Conservation (phyloP, 768 basidiomycete genomes). For the Amanita muscaria region DNA sequence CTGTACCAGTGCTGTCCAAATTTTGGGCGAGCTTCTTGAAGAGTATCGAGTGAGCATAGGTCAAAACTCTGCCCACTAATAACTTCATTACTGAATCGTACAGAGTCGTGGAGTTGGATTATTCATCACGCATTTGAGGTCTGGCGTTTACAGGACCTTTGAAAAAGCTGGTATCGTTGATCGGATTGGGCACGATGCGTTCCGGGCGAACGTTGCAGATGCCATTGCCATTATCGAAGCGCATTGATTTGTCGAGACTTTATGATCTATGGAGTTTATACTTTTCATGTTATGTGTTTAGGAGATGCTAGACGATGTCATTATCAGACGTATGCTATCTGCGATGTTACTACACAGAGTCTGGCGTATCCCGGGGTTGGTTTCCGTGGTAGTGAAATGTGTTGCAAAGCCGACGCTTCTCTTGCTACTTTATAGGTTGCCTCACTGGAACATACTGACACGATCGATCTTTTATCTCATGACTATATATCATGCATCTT, state of each 20-base stretch:
- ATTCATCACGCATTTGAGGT: conserved; percentile 42
- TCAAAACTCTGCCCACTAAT: not conserved
- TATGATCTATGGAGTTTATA: too few relatives aligned
- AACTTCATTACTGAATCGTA: conserved; percentile 1
- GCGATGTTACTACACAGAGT: too few relatives aligned
- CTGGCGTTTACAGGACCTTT: conserved; percentile 31
- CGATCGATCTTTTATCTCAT: too few relatives aligned
- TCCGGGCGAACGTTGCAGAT: conserved; percentile 41
- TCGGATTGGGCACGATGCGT: conserved; percentile 38
- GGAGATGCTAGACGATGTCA: too few relatives aligned
- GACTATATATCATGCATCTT: too few relatives aligned
- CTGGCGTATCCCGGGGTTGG: too few relatives aligned
- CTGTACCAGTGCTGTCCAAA: conserved; percentile 61
- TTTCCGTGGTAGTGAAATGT: too few relatives aligned
- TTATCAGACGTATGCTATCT: too few relatives aligned
- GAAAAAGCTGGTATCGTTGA: conserved; percentile 43
- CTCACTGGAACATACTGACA: too few relatives aligned
- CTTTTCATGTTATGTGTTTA: too few relatives aligned
- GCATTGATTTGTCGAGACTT: not conserved
- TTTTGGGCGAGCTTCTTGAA: conserved; percentile 69
- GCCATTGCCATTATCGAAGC: conserved; percentile 37
- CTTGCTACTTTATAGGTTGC: too few relatives aligned
- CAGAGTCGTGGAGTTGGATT: conserved; percentile 43
- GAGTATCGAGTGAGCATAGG: conserved; percentile 63
- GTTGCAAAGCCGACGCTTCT: too few relatives aligned